These are phyloP conservation scores for Trametes sp. DNA, from an alignment of 1,284 basidiomycete genomes.

Conservation along the genomic window DNA sequence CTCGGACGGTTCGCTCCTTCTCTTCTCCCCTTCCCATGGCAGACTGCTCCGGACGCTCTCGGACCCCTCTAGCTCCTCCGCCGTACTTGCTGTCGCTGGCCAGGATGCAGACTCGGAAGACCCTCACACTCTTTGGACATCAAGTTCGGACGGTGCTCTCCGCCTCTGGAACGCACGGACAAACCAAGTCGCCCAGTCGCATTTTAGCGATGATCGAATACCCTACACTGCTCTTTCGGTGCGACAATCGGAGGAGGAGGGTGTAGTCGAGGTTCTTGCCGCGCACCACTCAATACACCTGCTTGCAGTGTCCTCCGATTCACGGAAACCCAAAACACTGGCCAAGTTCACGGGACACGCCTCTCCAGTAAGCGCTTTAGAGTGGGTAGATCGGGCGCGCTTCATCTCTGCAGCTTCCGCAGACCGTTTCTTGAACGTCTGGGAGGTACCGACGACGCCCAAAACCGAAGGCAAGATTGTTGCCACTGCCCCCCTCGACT, in stretches of 20 bases:
- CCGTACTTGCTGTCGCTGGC: conserved; percentile 57
- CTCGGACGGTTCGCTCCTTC: conserved; percentile 59
- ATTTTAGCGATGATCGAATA: conserved; percentile 62
- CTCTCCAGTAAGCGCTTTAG: conserved; percentile 58
- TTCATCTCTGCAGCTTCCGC: conserved; percentile 79
- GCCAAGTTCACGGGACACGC: conserved; percentile 73
- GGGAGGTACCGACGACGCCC: conserved; percentile 53
- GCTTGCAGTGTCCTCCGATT: conserved; percentile 46
- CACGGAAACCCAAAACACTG: conserved; percentile 53
- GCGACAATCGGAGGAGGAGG: conserved; percentile 47
- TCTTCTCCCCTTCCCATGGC: conserved; percentile 67
- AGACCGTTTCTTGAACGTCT: conserved; percentile 78
- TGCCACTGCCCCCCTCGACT: conserved; percentile 74
- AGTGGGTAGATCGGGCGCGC: conserved; percentile 58
- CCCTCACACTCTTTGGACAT: conserved; percentile 56
- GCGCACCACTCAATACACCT: conserved; percentile 69
- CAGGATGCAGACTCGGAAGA: conserved; percentile 38
- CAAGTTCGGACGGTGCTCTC: conserved; percentile 61
- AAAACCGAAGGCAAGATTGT: conserved; percentile 60
- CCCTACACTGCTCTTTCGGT: conserved; percentile 61
- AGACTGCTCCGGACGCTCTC: conserved; percentile 62
- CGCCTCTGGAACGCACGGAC: conserved; percentile 65
- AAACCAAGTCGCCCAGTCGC: conserved; percentile 52
- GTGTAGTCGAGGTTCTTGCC: conserved; percentile 53
- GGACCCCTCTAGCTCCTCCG: conserved; percentile 58